Evolutionary conservation across 257 asterid species (phyloP).

Genomic region (Solanum virginianum): DNA sequence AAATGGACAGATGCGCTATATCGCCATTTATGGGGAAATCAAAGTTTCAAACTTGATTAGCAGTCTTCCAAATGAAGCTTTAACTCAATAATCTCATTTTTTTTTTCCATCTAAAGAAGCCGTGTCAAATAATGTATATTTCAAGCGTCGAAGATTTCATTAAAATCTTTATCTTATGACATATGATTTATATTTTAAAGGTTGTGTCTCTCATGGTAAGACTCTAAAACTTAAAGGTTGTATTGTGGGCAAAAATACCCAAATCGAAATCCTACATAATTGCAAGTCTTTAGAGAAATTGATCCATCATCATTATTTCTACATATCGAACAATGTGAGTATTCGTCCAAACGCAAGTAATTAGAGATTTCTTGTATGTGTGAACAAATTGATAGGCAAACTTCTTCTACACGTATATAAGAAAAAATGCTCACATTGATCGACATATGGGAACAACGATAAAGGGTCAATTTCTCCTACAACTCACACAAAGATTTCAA

Average conservation of each 20-base stretch:
- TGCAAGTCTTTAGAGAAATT: neutral
- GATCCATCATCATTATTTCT: neutral
- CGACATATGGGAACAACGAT: neutral
- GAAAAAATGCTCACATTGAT: too few relatives aligned
- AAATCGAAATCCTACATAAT: neutral
- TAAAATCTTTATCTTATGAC: neutral
- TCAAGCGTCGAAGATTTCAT: neutral
- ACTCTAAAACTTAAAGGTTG: too few relatives aligned
- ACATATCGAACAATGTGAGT: neutral
- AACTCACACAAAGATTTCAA: neutral
- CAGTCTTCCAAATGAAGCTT: neutral
- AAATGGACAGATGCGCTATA: neutral
- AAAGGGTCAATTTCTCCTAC: neutral
- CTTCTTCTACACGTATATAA: too few relatives aligned
- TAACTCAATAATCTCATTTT: neutral
- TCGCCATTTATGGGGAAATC: neutral
- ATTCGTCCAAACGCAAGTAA: neutral
- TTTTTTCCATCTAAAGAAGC: neutral
- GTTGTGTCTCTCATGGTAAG: neutral
- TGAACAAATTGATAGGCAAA: too few relatives aligned
- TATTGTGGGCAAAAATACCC: neutral
- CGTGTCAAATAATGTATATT: neutral
- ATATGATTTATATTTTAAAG: neutral
- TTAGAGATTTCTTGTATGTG: neutral
- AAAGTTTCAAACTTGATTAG: neutral